A percentile compares a stretch with the other conserved stretches of the same genome.
Evolutionary conservation across 768 basidiomycete genomes (phyloP).

Genomic region (Trametes villosa): DNA sequence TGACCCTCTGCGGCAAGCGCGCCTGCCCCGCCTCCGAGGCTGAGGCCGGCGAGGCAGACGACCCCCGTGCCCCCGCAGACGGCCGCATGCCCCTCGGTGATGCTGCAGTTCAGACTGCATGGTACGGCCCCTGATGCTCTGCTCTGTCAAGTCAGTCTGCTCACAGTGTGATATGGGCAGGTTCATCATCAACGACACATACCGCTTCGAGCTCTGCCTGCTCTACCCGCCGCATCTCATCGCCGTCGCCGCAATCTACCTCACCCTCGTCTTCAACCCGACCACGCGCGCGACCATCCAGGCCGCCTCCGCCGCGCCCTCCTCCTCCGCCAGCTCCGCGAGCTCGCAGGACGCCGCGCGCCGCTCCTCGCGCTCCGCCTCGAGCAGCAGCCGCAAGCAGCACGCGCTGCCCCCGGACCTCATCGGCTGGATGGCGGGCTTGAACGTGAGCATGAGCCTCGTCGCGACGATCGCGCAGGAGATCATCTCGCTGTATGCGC

Average conservation of each 20-base stretch:
- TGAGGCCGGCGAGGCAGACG: conserved; percentile 61
- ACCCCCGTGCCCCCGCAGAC: conserved; percentile 67
- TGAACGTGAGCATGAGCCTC: conserved; percentile 84
- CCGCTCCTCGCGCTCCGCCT: conserved; percentile 53
- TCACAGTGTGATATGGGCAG: conserved; percentile 53
- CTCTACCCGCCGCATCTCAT: conserved; percentile 94
- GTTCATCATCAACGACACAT: conserved; percentile 97
- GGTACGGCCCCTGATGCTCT: conserved; percentile 54
- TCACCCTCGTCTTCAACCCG: conserved; percentile 77
- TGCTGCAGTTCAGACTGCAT: conserved; percentile 85
- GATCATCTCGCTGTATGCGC: conserved; percentile 85
- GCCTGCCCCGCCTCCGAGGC: conserved; percentile 47
- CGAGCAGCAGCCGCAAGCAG: conserved; percentile 43
- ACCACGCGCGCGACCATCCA: conserved; percentile 54
- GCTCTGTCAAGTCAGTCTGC: no score
- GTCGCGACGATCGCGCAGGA: conserved; percentile 89
- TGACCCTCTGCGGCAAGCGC: conserved; percentile 74
- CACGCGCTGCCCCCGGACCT: conserved; percentile 57
- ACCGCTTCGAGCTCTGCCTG: conserved; percentile 91
- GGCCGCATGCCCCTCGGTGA: conserved; percentile 80
- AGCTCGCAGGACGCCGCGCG: conserved; percentile 40
- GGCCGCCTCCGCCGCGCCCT: conserved; percentile 26
- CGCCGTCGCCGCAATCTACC: conserved; percentile 89
- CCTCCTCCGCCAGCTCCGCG: conserved; percentile 21
- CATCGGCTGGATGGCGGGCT: conserved; percentile 79